phyloP scores from a whole-genome alignment of 1,139 yeast genomes.

The Candida sp. region DNA sequence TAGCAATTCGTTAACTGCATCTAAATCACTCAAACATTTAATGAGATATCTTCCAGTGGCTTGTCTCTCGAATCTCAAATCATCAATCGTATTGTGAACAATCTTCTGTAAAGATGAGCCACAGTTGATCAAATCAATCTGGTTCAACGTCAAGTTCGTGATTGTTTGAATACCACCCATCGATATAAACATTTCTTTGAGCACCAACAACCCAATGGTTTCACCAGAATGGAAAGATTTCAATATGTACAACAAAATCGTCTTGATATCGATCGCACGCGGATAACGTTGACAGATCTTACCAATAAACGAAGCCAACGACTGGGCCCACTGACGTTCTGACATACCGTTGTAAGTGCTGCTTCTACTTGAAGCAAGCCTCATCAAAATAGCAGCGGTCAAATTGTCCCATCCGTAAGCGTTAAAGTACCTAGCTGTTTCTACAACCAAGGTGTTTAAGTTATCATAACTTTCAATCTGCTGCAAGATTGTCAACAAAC shows the following conservation, averaged over 20 bases:
- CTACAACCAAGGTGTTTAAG: constrained; percentile 76
- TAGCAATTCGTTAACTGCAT: constrained; percentile 64
- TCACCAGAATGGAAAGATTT: constrained; percentile 70
- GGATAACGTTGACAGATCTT: constrained; percentile 60
- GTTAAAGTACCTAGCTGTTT: constrained; percentile 80
- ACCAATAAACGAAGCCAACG: constrained; percentile 70
- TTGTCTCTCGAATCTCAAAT: constrained; percentile 47
- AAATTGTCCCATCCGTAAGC: constrained; percentile 87
- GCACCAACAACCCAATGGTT: constrained; percentile 65
- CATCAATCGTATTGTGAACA: constrained; percentile 70
- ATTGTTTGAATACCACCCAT: constrained; percentile 87
- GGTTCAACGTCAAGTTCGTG: constrained; percentile 66
- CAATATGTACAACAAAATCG: constrained; percentile 62
- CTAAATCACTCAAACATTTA: constrained; percentile 45
- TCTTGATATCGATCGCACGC: constrained; percentile 51
- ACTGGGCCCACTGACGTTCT: constrained; percentile 87
- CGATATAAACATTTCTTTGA: constrained; percentile 68
- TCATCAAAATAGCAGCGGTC: constrained; percentile 72
- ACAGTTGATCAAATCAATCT: constrained; percentile 70
- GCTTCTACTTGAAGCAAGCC: constrained; percentile 71
- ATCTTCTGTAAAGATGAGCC: constrained; percentile 60
- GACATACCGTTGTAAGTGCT: constrained; percentile 76
- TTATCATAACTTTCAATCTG: constrained; percentile 95
- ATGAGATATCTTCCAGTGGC: constrained; percentile 61
- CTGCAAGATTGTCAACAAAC: constrained; percentile 63